Evolutionary conservation across 768 basidiomycete genomes (phyloP).

Genomic region (Macrocybe gigantea): DNA sequence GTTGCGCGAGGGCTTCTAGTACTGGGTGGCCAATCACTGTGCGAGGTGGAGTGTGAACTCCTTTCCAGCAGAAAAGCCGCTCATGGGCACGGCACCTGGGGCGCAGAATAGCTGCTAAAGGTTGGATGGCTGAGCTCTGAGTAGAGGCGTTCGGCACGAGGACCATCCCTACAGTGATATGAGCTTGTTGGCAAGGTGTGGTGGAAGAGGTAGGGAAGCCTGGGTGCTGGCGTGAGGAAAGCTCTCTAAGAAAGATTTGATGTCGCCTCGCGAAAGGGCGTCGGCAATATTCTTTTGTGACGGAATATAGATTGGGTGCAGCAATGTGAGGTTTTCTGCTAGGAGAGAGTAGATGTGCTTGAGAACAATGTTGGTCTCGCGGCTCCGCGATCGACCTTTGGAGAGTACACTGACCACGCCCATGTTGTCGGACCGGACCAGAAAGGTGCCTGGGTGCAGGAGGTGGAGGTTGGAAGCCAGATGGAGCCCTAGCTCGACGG

Average conservation of each 20-base stretch:
- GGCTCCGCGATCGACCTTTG: slow-evolving; percentile 21
- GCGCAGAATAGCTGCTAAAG: slow-evolving; percentile 13
- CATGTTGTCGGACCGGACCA: slow-evolving; percentile 27
- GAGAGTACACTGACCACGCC: slow-evolving; percentile 22
- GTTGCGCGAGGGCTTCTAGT: background rate
- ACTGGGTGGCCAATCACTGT: slow-evolving; percentile 2
- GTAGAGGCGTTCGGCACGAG: background rate
- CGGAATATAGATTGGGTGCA: slow-evolving; percentile 14
- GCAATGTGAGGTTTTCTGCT: slow-evolving; percentile 5
- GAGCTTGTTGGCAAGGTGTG: slow-evolving; percentile 8
- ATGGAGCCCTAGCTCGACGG: slow-evolving; percentile 25
- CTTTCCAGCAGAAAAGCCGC: slow-evolving; percentile 24
- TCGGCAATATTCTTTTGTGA: slow-evolving; percentile 22
- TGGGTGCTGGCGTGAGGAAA: slow-evolving; percentile 8
- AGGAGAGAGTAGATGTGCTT: slow-evolving; percentile 16
- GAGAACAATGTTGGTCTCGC: slow-evolving; percentile 20
- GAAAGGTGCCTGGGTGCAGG: slow-evolving; percentile 5
- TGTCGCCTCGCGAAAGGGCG: slow-evolving; percentile 23
- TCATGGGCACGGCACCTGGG: slow-evolving; percentile 17
- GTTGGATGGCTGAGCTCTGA: slow-evolving; percentile 1
- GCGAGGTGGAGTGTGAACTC: slow-evolving; percentile 21
- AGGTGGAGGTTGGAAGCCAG: slow-evolving; percentile 6
- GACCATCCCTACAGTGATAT: slow-evolving; percentile 8
- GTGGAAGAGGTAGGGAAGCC: slow-evolving; percentile 8
- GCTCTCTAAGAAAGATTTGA: slow-evolving; percentile 10